Evolutionary conservation across 148 eudicot genomes (phyloP), one percentile per base, ranked within the genome.

Genomic region (Diospyros lotus): DNA sequence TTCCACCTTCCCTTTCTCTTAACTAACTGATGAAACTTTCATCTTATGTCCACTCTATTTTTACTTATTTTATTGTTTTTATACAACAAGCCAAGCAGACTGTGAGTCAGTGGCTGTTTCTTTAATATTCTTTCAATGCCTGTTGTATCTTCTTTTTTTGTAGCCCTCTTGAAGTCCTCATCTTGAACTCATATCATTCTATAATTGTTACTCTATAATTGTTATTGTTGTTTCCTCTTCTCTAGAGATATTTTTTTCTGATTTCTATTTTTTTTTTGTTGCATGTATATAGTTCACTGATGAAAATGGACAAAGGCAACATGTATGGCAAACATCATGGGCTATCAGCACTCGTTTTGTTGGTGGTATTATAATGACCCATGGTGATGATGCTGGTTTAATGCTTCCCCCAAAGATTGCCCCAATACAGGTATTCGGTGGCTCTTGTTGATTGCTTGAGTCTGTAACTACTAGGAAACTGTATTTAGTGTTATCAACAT

Each of bases 251-350:
- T 58, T 45, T 62, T 28, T 2, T 55, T 6, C 53, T 18, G 15
- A 17, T 15, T 75, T 53, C 58, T 65, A 59, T 5, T 63, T n/a
- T 71, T 58, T 64, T 62, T 77, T 44, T 46, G 9, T 76, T 18
- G 75, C 78, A 44, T 28, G 28, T 28, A 28, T 28, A 28, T 87
- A 96, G 99, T 93, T 96, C 77, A 87, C 91, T 56, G 98, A 91
- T 86, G 99, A 89, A 82, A 93, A 84, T 86, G 98, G 99, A 71
- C 83, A 78, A 81, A 87, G 97, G 75, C 93, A 93, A 76, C 87
- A 88, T 80, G 98, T 96, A 75, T 96, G 99, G 99, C 99, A 96
- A 82, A 96, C 99, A 72, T 96, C 99, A 75, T 96, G 99, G 99
- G 99, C 99, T 76, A 74, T 96, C 70, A 96, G 99, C 86, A 95